Percentiles rank a stretch among this genome's conserved stretches.
Evolutionary conservation across 805 yeast species (phyloP).

Genomic region (Sugiyamaella chiloensis): DNA sequence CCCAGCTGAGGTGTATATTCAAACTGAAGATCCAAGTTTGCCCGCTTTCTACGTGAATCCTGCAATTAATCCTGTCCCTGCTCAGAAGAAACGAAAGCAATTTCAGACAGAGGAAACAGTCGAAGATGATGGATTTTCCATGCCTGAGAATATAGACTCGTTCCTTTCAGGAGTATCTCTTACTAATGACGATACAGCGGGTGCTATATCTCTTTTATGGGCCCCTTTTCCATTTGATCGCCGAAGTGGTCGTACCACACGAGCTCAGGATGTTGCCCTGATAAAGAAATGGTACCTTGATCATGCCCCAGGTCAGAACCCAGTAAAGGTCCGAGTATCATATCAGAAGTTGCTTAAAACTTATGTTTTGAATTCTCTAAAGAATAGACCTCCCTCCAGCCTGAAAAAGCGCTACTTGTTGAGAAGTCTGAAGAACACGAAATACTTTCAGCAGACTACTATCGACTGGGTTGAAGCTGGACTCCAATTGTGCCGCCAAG

Average conservation of each 20-base stretch:
- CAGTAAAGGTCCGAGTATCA: constrained; percentile 78
- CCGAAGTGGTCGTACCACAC: constrained; percentile 63
- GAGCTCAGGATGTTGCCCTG: constrained; percentile 89
- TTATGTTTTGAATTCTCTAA: constrained; percentile 68
- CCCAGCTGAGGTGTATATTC: constrained; percentile 52
- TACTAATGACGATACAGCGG: constrained; percentile 44
- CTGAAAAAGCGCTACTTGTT: constrained; percentile 57
- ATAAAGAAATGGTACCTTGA: constrained; percentile 79
- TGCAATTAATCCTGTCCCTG: constrained; percentile 52
- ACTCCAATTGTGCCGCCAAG: constrained; percentile 87
- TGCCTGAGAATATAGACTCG: constrained; percentile 36
- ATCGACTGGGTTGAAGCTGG: constrained; percentile 99
- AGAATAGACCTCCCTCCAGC: constrained; percentile 42
- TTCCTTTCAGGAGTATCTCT: constrained; percentile 44
- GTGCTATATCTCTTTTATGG: constrained; percentile 66
- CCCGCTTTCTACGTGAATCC: constrained; percentile 58
- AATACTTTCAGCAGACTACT: constrained; percentile 84
- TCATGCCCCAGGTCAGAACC: constrained; percentile 54
- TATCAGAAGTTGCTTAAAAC: constrained; percentile 85
- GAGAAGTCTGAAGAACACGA: constrained; percentile 67
- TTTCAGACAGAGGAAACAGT: constrained; percentile 23
- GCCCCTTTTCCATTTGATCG: constrained; percentile 85
- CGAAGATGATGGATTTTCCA: constrained; percentile 38
- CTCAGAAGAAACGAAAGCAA: constrained; percentile 22
- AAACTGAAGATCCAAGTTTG: constrained; percentile 46